Evolutionary conservation across 768 basidiomycete genomes (phyloP).

Genomic region (Lactifluus rugatus): DNA sequence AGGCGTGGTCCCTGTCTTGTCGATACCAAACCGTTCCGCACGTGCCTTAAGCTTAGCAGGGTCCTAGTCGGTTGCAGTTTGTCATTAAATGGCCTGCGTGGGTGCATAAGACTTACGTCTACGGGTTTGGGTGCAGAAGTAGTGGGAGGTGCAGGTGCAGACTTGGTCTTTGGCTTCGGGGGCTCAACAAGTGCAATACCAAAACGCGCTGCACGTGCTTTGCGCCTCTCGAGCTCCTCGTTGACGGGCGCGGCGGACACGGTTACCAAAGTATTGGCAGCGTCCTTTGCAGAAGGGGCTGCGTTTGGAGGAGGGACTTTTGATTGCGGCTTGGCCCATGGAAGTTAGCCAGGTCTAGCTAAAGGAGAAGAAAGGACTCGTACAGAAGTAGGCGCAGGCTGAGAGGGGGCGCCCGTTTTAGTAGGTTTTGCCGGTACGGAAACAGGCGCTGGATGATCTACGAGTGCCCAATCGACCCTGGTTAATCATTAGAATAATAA

Average conservation of each 20-base stretch:
- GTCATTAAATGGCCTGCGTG: neutral
- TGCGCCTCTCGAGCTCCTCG: slow-evolving; percentile 46
- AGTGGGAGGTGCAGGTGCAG: slow-evolving; percentile 17
- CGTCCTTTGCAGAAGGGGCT: neutral
- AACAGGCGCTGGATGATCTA: neutral
- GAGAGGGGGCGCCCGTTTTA: neutral
- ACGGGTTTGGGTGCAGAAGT: slow-evolving; percentile 14
- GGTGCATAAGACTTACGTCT: neutral
- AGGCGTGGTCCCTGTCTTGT: neutral
- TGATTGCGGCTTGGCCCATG: slow-evolving; percentile 1
- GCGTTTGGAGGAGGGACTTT: neutral
- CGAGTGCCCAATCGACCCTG: slow-evolving; percentile 9
- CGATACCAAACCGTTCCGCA: slow-evolving; percentile 44
- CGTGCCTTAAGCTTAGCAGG: slow-evolving; percentile 42
- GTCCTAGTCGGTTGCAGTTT: slow-evolving; percentile 7
- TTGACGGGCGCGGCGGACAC: slow-evolving; percentile 27
- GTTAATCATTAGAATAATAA: neutral
- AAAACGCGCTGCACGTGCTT: slow-evolving; percentile 58
- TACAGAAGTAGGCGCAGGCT: neutral
- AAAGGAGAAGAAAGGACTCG: neutral
- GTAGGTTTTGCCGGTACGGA: slow-evolving; percentile 3
- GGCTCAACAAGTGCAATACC: slow-evolving; percentile 52
- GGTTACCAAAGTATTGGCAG: neutral
- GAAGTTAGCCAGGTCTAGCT: neutral
- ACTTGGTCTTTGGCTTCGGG: slow-evolving; percentile 23